A percentile compares a stretch with the other conserved stretches of the same genome.
Evolutionary conservation across 2,329 filamentous ascomycete genomes (phyloP).

Genomic region (Trichoderma sp.): DNA sequence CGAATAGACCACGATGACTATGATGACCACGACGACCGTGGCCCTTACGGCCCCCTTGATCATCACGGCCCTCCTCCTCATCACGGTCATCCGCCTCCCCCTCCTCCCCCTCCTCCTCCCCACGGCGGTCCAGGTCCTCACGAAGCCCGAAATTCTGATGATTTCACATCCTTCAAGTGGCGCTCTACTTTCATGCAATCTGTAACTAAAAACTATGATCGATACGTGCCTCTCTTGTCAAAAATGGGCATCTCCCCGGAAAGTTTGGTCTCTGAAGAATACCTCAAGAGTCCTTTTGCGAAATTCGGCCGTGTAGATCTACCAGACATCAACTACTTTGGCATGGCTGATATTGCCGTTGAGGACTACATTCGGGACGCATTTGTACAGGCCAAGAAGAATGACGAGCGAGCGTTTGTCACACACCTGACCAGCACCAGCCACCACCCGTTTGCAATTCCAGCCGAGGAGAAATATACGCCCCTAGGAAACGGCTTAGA

Average conservation of each 20-base stretch:
- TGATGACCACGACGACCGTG: constrained; percentile 21
- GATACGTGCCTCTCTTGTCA: constrained; percentile 37
- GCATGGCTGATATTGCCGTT: constrained; percentile 39
- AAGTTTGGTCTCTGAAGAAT: constrained; percentile 38
- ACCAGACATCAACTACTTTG: constrained; percentile 43
- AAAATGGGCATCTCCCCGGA: constrained; percentile 38
- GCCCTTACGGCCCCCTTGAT: neutral
- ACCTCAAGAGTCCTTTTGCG: constrained; percentile 37
- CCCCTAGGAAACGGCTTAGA: constrained; percentile 37
- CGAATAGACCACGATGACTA: constrained; percentile 29
- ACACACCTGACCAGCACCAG: constrained; percentile 44
- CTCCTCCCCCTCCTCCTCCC: too few species aligned
- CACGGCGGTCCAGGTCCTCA: neutral
- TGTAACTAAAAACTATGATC: constrained; percentile 40
- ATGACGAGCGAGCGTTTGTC: constrained; percentile 41
- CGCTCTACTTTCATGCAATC: constrained; percentile 41
- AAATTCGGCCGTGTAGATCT: constrained; percentile 38
- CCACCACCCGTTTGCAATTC: constrained; percentile 42
- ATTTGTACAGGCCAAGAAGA: constrained; percentile 39
- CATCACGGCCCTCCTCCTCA: neutral
- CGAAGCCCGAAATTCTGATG: constrained; percentile 25
- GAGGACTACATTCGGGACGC: constrained; percentile 42
- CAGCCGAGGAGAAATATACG: constrained; percentile 36
- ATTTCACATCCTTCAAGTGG: constrained; percentile 38
- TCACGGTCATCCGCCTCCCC: too few species aligned